These are phyloP conservation scores for Yamadazyma dendronema DNA, from an alignment of 1,139 yeast genomes.

Conservation along the genomic window DNA sequence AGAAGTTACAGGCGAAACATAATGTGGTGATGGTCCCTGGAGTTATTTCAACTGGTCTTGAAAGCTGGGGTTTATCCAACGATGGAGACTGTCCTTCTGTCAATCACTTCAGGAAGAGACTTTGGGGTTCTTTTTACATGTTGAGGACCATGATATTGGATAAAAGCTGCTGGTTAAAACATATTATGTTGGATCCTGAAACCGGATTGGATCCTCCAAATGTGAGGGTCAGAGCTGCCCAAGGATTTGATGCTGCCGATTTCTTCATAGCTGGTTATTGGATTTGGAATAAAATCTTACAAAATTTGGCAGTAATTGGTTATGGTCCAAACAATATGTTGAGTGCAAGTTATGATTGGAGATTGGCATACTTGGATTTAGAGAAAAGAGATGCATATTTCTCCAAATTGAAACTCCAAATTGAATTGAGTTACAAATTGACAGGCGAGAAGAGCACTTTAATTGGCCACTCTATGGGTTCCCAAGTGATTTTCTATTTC, in stretches of 20 bases:
- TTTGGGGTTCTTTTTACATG: slow-evolving; percentile 98
- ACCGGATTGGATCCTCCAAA: slow-evolving; percentile 93
- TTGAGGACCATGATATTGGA: slow-evolving; percentile 87
- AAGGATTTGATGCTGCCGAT: slow-evolving; percentile 96
- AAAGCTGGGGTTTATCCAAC: slow-evolving; percentile 75
- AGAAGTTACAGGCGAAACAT: slow-evolving; percentile 54
- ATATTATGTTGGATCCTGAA: slow-evolving; percentile 80
- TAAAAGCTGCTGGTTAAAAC: slow-evolving; percentile 90
- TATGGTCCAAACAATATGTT: slow-evolving; percentile 89
- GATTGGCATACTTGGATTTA: slow-evolving; percentile 83
- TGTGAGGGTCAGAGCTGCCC: slow-evolving; percentile 81
- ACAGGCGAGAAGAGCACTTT: slow-evolving; percentile 75
- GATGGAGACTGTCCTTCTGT: slow-evolving; percentile 76
- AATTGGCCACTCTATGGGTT: slow-evolving; percentile 95
- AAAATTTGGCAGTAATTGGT: slow-evolving; percentile 90
- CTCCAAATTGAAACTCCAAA: slow-evolving; percentile 65
- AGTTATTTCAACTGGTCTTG: slow-evolving; percentile 91
- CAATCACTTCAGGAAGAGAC: slow-evolving; percentile 80
- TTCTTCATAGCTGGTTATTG: slow-evolving; percentile 96
- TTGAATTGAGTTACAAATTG: slow-evolving; percentile 52
- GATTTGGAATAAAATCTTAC: slow-evolving; percentile 96
- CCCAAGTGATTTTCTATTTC: slow-evolving; percentile 83
- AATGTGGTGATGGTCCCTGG: slow-evolving; percentile 96
- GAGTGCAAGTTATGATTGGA: slow-evolving; percentile 95
- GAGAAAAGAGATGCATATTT: slow-evolving; percentile 87